Evolutionary conservation across 805 yeast genomes (phyloP), one percentile per base, ranked within the genome.

Genomic region (Zygosaccharomyces siamensis): DNA sequence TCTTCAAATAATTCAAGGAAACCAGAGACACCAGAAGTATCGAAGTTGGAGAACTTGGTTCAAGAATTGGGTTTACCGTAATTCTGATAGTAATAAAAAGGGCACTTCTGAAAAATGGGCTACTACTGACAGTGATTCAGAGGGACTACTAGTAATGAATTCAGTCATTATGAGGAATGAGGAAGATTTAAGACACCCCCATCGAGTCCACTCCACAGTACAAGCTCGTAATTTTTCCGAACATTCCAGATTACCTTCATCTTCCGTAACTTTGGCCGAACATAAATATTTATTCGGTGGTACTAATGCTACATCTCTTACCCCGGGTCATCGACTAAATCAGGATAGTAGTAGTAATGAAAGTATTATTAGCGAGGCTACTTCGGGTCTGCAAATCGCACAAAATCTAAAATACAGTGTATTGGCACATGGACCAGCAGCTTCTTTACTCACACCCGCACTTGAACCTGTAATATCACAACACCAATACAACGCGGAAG

Each of bases 41-140:
- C 43, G 38, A n/a, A 27, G 16, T 6, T 37, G 43, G 48, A 27
- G 48, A 18, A n/a, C 32, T 16, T 43, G 46, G 46, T 35, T 43
- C 33, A 27, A 23, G 20, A 33, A 18, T 5, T 43, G 46, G 46
- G 23, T 27, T 7, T 24, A 39, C 23, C 36, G 36, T 16, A 16
- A 16, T 32, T 18, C 7, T 16, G 16, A 14, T 30, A 30, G 12
- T 30, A 14, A 32, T 11, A 39, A 27, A 20, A 39, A 39, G 6
- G 20, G 23, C 2, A 23, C 11, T n/a, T 23, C 35, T 23, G 26
- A 14, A 14, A 32, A 32, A 32, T 32, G 36, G 36, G 18, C 16
- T 8, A 8, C 35, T 16, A 39, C 33, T 14, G 43, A 39, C 14
- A 39, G 43, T 10, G 43, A 39, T 32, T 39, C 43, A 12, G 43